Conservation (phyloP, 2,329 filamentous ascomycete genomes). For the Phialemonium atrogriseum region DNA sequence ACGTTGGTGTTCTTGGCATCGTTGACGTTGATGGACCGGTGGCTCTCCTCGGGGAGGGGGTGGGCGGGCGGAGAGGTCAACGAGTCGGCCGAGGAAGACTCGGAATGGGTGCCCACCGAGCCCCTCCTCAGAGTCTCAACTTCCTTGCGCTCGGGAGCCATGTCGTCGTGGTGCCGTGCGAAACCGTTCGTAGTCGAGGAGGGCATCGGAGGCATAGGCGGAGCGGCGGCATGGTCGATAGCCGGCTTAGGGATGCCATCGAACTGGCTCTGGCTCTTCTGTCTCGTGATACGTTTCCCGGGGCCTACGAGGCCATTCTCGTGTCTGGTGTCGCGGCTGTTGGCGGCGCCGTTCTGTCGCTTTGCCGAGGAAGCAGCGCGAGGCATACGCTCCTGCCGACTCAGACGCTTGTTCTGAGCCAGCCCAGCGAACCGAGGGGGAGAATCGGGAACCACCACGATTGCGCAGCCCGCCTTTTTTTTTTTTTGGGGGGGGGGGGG, state of each 20-base stretch:
- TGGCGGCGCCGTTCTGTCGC: constrained; percentile 53
- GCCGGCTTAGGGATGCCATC: constrained; percentile 23
- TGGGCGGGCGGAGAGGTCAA: constrained; percentile 16
- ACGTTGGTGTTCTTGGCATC: constrained; percentile 58
- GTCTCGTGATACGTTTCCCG: constrained; percentile 50
- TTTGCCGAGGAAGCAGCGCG: constrained; percentile 49
- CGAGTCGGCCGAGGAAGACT: constrained; percentile 47
- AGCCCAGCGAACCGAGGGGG: constrained; percentile 17
- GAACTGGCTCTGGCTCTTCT: constrained; percentile 38
- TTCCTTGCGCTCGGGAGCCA: constrained; percentile 31
- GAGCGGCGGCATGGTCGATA: constrained; percentile 15
- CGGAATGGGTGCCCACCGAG: constrained; percentile 46
- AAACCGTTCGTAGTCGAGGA: constrained; percentile 26
- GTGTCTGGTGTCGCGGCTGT: constrained; percentile 66
- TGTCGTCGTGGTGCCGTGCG: constrained; percentile 25
- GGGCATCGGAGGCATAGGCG: constrained; percentile 19
- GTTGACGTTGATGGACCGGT: constrained; percentile 63
- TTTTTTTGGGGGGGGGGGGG: too few species aligned
- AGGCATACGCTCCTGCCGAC: constrained; percentile 47
- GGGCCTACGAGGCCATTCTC: constrained; percentile 82
- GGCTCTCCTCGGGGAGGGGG: constrained; percentile 34
- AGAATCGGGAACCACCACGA: too few species aligned
- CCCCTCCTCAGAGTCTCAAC: constrained; percentile 33
- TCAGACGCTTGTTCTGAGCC: constrained; percentile 36
- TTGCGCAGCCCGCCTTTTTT: too few species aligned